These are phyloP conservation scores for Iodosphaeria phyllophila DNA, from an alignment of 2,329 filamentous ascomycete genomes.

Conservation along the genomic window DNA sequence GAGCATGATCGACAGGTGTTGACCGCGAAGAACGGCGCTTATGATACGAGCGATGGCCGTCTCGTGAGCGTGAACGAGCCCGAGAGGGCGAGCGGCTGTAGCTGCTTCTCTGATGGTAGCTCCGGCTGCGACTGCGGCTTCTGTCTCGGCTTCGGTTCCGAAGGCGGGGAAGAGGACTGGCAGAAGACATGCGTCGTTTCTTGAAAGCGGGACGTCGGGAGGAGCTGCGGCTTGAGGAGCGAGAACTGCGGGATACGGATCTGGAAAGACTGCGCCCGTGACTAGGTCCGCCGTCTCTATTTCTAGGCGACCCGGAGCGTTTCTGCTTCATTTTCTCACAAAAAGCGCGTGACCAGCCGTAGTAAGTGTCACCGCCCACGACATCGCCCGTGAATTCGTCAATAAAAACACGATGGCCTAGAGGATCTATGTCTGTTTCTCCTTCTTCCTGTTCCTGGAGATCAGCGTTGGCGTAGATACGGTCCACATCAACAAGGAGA, in stretches of 20 bases:
- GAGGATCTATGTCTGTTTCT: conserved; percentile 48
- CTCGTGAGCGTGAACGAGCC: conserved; percentile 12
- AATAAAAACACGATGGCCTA: conserved; percentile 49
- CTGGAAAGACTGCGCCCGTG: conserved; percentile 14
- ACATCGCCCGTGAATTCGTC: conserved; percentile 50
- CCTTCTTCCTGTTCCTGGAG: conserved; percentile 24
- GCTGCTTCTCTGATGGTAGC: conserved; percentile 8
- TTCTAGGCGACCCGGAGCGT: conserved; percentile 15
- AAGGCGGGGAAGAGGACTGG: conserved; percentile 14
- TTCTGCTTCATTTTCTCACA: conserved; percentile 63
- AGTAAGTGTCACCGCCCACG: conserved; percentile 55
- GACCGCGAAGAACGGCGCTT: conserved; percentile 6
- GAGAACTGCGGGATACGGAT: conserved; percentile 16
- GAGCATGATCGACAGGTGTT: neutral
- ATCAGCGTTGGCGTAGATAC: conserved; percentile 42
- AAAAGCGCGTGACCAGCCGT: conserved; percentile 70
- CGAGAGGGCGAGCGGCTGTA: conserved; percentile 12
- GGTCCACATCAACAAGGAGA: conserved; percentile 50
- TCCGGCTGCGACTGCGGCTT: conserved; percentile 7
- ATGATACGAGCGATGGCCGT: conserved; percentile 6
- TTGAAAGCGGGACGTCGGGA: conserved; percentile 20
- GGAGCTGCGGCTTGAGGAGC: conserved; percentile 16
- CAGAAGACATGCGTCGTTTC: conserved; percentile 19
- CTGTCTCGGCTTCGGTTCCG: conserved; percentile 10
- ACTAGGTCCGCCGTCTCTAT: conserved; percentile 5